Evolutionary conservation across 495 filamentous ascomycete species (phyloP).

Genomic region (Neurospora pannonica): DNA sequence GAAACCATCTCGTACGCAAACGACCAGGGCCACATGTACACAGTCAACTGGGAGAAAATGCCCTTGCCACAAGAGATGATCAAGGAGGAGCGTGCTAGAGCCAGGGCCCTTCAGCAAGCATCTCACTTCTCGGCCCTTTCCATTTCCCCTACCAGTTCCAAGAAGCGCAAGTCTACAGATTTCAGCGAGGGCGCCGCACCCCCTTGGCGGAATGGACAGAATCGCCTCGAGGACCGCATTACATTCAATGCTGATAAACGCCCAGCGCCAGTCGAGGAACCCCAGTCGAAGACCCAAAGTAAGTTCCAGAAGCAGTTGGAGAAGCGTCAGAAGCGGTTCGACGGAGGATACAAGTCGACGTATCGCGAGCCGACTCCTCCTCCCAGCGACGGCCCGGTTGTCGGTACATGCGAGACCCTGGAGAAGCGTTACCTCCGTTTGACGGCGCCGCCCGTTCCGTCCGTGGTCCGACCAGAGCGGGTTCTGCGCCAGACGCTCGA

Average conservation of each 20-base stretch:
- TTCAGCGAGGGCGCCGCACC: slow-evolving; percentile 39
- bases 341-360: slow-evolving; percentile 53
- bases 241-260: slow-evolving; percentile 55
- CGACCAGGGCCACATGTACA: slow-evolving; percentile 54
- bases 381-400: slow-evolving; percentile 62
- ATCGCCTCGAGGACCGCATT: slow-evolving; percentile 66
- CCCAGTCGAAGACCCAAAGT: slow-evolving; percentile 48
- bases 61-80: slow-evolving; percentile 86
- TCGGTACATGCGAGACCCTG: slow-evolving; percentile 73
- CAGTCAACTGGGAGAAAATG: slow-evolving; percentile 71
- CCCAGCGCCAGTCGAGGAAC: slow-evolving; percentile 30
- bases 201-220: slow-evolving; percentile 68
- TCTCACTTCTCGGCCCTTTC: slow-evolving; percentile 1
- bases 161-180: slow-evolving; percentile 78
- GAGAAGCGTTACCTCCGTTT: slow-evolving; percentile 94
- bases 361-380: slow-evolving; percentile 54
- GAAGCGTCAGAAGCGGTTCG: slow-evolving; percentile 81
- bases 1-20: slow-evolving; percentile 73
- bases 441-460: slow-evolving; percentile 77
- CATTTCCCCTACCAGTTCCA: slow-evolving; percentile 22
- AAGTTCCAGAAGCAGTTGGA: slow-evolving; percentile 84
- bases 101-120: slow-evolving; percentile 6
- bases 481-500: slow-evolving; percentile 78
- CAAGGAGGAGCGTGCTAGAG: slow-evolving; percentile 53
- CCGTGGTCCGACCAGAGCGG: slow-evolving; percentile 74